Percentiles rank a stretch among this genome's conserved stretches.
These are phyloP conservation scores for Colletotrichum australisinense DNA, from an alignment of 2,329 filamentous ascomycete genomes.

Conservation along the genomic window DNA sequence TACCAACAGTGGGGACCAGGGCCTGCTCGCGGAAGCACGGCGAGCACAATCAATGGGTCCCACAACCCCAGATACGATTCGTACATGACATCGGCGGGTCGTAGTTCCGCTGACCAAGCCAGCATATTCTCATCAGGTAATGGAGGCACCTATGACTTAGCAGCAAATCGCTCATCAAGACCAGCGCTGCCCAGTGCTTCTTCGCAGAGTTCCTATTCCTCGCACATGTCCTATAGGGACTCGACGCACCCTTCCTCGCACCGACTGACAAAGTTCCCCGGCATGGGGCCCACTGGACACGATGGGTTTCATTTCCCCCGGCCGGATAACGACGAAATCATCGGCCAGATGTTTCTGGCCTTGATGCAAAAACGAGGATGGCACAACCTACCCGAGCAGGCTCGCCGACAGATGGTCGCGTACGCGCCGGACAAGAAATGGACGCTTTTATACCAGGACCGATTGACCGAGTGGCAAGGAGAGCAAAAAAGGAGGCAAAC, in stretches of 20 bases:
- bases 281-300: slow-evolving; percentile 46
- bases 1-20: slow-evolving; percentile 79
- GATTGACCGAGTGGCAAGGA: slow-evolving; percentile 91
- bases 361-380: slow-evolving; percentile 98
- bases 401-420: slow-evolving; percentile 93
- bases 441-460: slow-evolving; percentile 96
- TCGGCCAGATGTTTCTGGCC: slow-evolving; percentile 91
- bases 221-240: slow-evolving; percentile 50
- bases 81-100: slow-evolving; percentile 68
- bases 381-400: slow-evolving; percentile 96
- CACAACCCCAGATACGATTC: slow-evolving; percentile 74
- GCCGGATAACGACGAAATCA: slow-evolving; percentile 82
- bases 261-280: slow-evolving; percentile 66
- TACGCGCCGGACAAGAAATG: slow-evolving; percentile 97
- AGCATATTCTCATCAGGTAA: slow-evolving; percentile 71
- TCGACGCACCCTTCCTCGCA: slow-evolving; percentile 62
- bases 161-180: slow-evolving; percentile 58
- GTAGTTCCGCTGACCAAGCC: slow-evolving; percentile 64
- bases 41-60: slow-evolving; percentile 60
- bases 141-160: slow-evolving; percentile 54
- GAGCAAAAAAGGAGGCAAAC: slow-evolving; percentile 90
- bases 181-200: slow-evolving; percentile 66
- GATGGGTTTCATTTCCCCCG: slow-evolving; percentile 74
- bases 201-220: slow-evolving; percentile 66
- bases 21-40: slow-evolving; percentile 64